A percentile compares a stretch with the other conserved stretches of the same genome.
Evolutionary conservation across 2,329 filamentous ascomycete species (phyloP).

Genomic region (Arthrobotrys pseudoclavata): DNA sequence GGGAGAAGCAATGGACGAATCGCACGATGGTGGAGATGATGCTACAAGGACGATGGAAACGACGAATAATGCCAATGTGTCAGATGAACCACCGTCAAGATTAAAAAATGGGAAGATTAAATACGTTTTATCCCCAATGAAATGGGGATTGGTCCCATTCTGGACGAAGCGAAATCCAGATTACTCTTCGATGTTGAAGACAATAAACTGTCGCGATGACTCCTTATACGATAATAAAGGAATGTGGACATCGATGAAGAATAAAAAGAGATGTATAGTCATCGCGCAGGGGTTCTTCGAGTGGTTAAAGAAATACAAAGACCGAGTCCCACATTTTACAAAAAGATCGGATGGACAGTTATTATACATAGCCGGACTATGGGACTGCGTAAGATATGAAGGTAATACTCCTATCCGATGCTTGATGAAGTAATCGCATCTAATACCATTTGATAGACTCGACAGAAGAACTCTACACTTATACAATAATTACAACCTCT

Average conservation of each 20-base stretch:
- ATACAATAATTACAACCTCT: conserved; percentile 92
- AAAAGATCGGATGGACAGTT: conserved; percentile 84
- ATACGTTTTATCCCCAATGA: conserved; percentile 92
- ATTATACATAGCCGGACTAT: conserved; percentile 91
- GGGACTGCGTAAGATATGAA: conserved; percentile 88
- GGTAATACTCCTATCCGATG: conserved; percentile 67
- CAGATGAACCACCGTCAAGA: conserved; percentile 5
- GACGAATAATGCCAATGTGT: conserved; percentile 28
- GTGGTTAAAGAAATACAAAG: conserved; percentile 87
- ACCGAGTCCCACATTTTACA: conserved; percentile 84
- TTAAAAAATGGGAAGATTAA: conserved; percentile 66
- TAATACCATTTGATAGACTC: conserved; percentile 67
- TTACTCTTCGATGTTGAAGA: conserved; percentile 82
- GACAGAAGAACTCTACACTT: conserved; percentile 82
- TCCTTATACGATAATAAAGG: conserved; percentile 81
- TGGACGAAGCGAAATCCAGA: conserved; percentile 90
- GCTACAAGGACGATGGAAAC: conserved; percentile 18
- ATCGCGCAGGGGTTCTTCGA: conserved; percentile 95
- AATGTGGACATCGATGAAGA: conserved; percentile 94
- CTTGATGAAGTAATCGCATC: not conserved
- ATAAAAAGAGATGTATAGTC: conserved; percentile 86
- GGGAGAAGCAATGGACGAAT: conserved; percentile 55
- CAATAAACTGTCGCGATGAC: conserved; percentile 95
- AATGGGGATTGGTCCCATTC: conserved; percentile 93
- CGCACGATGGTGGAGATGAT: conserved; percentile 32